Conservation (phyloP, 2,329 filamentous ascomycete genomes). For the Botrytis paeoniae region DNA sequence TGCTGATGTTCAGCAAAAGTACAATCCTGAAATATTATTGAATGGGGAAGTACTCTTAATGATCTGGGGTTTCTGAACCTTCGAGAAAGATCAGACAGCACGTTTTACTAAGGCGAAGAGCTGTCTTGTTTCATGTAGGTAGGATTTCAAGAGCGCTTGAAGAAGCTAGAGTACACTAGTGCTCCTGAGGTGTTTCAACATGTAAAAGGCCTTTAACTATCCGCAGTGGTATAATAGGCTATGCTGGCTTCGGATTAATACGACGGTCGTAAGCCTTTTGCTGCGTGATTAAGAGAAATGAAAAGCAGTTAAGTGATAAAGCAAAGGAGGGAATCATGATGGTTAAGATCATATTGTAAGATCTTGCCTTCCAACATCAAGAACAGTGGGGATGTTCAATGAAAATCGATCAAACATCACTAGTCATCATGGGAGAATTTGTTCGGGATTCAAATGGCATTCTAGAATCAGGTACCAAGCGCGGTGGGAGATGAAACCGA, state of each 20-base stretch:
- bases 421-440: background rate
- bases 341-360: background rate
- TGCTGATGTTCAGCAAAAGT: constrained; percentile 9
- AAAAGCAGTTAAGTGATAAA: background rate
- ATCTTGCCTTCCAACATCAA: background rate
- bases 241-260: background rate
- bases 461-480: constrained; percentile 9
- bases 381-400: background rate
- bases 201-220: background rate
- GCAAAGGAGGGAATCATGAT: background rate
- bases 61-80: constrained; percentile 2
- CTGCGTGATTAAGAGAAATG: background rate
- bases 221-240: background rate
- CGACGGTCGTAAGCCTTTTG: background rate
- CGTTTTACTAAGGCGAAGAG: background rate
- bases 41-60: constrained; percentile 19
- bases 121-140: constrained; percentile 13
- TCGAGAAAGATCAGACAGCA: constrained; percentile 3
- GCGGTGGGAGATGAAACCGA: background rate
- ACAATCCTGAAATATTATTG: constrained; percentile 1
- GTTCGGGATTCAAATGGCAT: background rate
- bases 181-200: constrained; percentile 11
- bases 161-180: constrained; percentile 5
- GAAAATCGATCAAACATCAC: background rate
- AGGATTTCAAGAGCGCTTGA: background rate